A percentile compares a stretch with the other conserved stretches of the same genome.
Conservation (phyloP, 2,329 filamentous ascomycete species). For the Pseudogymnoascus sp. region DNA sequence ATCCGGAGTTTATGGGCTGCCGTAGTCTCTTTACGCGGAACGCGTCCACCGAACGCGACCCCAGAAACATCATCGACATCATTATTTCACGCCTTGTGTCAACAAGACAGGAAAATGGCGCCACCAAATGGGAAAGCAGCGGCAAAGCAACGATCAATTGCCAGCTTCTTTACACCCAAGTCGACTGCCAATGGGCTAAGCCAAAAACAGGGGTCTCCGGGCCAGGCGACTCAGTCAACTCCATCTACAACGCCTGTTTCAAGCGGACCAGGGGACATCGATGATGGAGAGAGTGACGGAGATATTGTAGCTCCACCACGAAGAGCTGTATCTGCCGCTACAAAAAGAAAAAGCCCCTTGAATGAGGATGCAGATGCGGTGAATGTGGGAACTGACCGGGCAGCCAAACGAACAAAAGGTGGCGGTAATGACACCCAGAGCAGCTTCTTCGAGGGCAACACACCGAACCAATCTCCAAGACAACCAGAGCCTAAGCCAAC, state of each 20-base stretch:
- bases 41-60: constrained; percentile 13
- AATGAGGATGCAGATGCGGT: constrained; percentile 40
- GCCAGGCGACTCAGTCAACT: constrained; percentile 30
- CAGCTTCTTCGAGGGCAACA: constrained; percentile 33
- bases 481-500: constrained; percentile 16
- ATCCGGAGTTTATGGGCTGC: neutral
- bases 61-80: constrained; percentile 1
- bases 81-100: neutral
- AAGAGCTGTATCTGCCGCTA: constrained; percentile 16
- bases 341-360: constrained; percentile 43
- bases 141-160: constrained; percentile 68
- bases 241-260: constrained; percentile 15
- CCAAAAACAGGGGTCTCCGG: constrained; percentile 14
- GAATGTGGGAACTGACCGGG: constrained; percentile 28
- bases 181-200: constrained; percentile 38
- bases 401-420: constrained; percentile 38
- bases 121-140: constrained; percentile 18
- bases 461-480: constrained; percentile 25
- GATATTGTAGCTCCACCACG: constrained; percentile 15
- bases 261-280: constrained; percentile 14
- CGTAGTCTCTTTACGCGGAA: constrained; percentile 11
- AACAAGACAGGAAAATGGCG: constrained; percentile 16
- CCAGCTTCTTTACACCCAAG: constrained; percentile 71
- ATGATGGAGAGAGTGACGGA: constrained; percentile 25
- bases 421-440: constrained; percentile 33